phyloP scores from a whole-genome alignment of 805 yeast genomes.

The Yarrowia sp. region DNA sequence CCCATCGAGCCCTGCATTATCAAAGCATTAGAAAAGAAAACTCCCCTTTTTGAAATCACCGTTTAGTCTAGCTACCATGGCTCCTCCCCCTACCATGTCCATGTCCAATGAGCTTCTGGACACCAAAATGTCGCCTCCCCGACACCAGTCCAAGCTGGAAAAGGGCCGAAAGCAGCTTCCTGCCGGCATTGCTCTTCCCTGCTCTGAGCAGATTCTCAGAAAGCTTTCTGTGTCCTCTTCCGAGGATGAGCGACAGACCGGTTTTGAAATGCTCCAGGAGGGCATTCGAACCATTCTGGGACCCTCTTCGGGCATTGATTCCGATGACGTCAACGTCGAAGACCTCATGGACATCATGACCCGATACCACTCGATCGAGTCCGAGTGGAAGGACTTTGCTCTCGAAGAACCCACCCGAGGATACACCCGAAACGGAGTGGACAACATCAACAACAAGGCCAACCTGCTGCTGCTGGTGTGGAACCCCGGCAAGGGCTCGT shows the following conservation, averaged over 20 bases:
- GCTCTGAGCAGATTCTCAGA: conserved; percentile 36
- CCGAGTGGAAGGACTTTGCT: conserved; percentile 68
- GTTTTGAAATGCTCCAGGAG: conserved; percentile 50
- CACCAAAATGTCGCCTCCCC: conserved; percentile 17
- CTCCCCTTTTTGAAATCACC: not conserved
- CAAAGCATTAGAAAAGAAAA: conserved; percentile 8
- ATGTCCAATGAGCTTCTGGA: not conserved
- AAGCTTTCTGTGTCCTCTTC: conserved; percentile 30
- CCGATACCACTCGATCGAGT: conserved; percentile 56
- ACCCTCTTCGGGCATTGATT: conserved; percentile 51
- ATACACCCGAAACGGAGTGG: conserved; percentile 76
- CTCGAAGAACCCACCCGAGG: conserved; percentile 56
- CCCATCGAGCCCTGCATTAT: conserved; percentile 38
- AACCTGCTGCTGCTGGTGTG: conserved; percentile 71
- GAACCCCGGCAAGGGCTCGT: conserved; percentile 69
- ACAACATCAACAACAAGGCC: conserved; percentile 73
- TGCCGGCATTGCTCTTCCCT: conserved; percentile 16
- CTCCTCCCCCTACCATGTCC: conserved; percentile 19
- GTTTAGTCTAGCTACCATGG: not conserved
- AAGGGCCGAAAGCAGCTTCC: conserved; percentile 26
- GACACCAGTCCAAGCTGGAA: conserved; percentile 3
- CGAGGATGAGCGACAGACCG: conserved; percentile 30
- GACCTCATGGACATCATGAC: conserved; percentile 57
- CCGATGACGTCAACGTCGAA: conserved; percentile 61
- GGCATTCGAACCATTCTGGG: conserved; percentile 51